Evolutionary conservation across 2,329 filamentous ascomycete genomes (phyloP).

Genomic region (Aspergillus sojae): DNA sequence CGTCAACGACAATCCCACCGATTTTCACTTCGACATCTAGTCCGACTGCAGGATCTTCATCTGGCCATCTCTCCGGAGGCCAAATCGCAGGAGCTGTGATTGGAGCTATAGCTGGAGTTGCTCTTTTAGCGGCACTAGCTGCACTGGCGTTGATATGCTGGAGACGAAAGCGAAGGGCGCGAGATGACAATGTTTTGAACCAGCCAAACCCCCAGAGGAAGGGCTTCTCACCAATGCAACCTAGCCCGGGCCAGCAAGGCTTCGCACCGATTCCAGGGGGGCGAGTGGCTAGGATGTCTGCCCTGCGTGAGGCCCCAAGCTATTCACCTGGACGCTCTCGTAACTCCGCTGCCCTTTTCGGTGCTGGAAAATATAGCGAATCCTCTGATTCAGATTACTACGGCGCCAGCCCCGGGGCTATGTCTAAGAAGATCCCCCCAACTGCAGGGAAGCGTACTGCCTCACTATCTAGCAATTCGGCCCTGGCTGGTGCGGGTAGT

Average conservation of each 20-base stretch:
- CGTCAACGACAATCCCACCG: slow-evolving; percentile 63
- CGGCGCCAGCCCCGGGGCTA: slow-evolving; percentile 71
- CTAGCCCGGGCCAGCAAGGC: slow-evolving; percentile 49
- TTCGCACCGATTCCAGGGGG: slow-evolving; percentile 82
- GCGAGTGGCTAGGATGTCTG: slow-evolving; percentile 93
- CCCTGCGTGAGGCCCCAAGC: slow-evolving; percentile 74
- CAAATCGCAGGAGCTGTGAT: slow-evolving; percentile 89
- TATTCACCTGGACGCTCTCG: slow-evolving; percentile 61
- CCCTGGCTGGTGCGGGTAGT: slow-evolving; percentile 63
- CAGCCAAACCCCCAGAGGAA: slow-evolving; percentile 73
- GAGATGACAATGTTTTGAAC: slow-evolving; percentile 80
- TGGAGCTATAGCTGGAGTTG: slow-evolving; percentile 72
- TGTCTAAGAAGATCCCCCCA: slow-evolving; percentile 52
- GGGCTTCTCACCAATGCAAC: slow-evolving; percentile 47
- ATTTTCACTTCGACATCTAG: slow-evolving; percentile 68
- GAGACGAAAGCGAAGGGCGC: slow-evolving; percentile 59
- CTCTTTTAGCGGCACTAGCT: slow-evolving; percentile 68
- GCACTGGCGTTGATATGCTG: slow-evolving; percentile 61
- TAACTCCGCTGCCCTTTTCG: slow-evolving; percentile 52
- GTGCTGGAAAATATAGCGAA: slow-evolving; percentile 54
- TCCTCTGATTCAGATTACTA: slow-evolving; percentile 67
- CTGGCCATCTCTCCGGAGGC: slow-evolving; percentile 70
- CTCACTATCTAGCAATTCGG: slow-evolving; percentile 85
- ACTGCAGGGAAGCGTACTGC: slow-evolving; percentile 69
- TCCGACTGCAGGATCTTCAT: slow-evolving; percentile 44